Base-by-base conservation (phyloP, 1,139 yeast species). In the Pichia sp. region DNA sequence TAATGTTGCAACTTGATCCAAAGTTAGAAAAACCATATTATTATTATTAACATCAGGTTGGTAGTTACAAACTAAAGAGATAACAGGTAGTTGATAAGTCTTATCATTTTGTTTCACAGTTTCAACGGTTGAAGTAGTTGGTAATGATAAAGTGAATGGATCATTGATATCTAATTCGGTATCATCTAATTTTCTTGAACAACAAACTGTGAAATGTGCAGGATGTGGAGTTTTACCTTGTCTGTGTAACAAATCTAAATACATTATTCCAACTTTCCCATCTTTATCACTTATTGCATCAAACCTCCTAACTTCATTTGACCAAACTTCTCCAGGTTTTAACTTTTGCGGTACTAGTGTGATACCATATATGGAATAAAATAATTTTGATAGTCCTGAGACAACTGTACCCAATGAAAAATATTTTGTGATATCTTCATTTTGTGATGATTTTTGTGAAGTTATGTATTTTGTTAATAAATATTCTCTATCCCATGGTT, bases 201-300 rank as follows among this genome's bases (percentile, higher is more conserved):
- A 92, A 49, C 94, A 90, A n/a, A 92, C 88, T 0, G 98, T 92
- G 66, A 88, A 94, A 68, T 92, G 99, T 0, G 98, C 95, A 1
- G 98, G 97, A 53, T 80, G 79, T 3, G 80, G 73, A 0, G 78
- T 73, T 61, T 84, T 84, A 25, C 84, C 83, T 0, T 65, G 68
- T 45, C 89, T 69, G 58, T 77, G 79, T 56, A 81, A 80, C 40
- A 84, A 62, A 59, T 84, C 92, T 57, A 86, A 76, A 60, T 84
- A 84, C 35, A 84, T 78, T 18, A 79, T 72, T 13, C 89, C 89
- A 42, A 81, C 71, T 12, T 71, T 55, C 0, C 81, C 82, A 42
- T 81, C 84, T 1, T 66, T 63, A 48, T 80, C 85, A 42, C 80
- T 72, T 18, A 78, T 70, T 9, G 88, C 96, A 53, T 84, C 79